phyloP scores from a whole-genome alignment of 495 filamentous ascomycete genomes.

The Neurospora sp. region DNA sequence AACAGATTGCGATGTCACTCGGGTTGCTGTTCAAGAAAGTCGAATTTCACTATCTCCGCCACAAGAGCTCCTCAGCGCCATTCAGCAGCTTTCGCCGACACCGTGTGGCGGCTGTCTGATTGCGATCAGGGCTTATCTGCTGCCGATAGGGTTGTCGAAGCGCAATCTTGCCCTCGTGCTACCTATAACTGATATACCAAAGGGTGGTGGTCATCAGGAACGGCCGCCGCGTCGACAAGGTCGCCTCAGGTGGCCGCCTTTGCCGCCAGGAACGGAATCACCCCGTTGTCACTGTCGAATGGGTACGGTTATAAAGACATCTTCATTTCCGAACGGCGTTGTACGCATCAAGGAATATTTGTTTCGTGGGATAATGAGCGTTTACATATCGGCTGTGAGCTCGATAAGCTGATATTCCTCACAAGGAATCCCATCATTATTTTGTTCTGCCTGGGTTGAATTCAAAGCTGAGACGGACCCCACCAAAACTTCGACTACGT shows the following conservation, averaged over 20 bases:
- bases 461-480: background rate
- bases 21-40: background rate
- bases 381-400: background rate
- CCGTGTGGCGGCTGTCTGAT: background rate
- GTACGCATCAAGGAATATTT: background rate
- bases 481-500: background rate
- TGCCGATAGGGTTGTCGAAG: background rate
- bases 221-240: background rate
- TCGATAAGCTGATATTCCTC: background rate
- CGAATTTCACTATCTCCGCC: background rate
- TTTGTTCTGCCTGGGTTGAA: background rate
- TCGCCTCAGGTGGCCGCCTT: background rate
- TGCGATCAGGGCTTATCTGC: background rate
- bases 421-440: background rate
- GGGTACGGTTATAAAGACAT: background rate
- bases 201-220: background rate
- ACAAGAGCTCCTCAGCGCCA: background rate
- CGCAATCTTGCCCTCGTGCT: background rate
- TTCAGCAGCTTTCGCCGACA: background rate
- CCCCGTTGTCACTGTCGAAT: background rate
- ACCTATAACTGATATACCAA: background rate
- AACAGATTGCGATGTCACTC: background rate
- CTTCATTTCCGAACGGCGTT: background rate
- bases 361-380: background rate
- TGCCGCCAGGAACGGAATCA: background rate